Evolutionary conservation across 306 rosid species (phyloP).

Genomic region (Senna siamea): DNA sequence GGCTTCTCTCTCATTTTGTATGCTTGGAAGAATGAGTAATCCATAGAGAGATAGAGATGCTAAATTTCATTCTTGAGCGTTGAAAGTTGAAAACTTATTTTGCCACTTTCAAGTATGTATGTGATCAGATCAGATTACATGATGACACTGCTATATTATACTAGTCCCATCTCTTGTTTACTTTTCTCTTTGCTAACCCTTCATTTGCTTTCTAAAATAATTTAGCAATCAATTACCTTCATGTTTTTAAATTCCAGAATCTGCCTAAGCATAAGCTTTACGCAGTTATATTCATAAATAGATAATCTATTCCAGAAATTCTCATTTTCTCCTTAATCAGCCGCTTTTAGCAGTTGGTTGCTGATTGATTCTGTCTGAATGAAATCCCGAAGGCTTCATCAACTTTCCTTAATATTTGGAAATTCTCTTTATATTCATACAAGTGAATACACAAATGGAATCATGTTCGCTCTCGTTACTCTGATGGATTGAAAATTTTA

Average conservation of each 20-base stretch:
- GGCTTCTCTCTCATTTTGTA: constrained; percentile 81
- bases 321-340: background rate
- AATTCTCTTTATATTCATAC: background rate
- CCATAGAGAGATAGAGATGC: constrained; percentile 16
- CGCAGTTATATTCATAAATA: background rate
- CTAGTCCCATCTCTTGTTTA: background rate
- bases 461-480: background rate
- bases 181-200: background rate
- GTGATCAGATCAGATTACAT: constrained; percentile 43
- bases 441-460: background rate
- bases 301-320: background rate
- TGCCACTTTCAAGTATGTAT: constrained; percentile 34
- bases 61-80: constrained; percentile 16
- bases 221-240: no score
- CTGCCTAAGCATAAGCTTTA: background rate
- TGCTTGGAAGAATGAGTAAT: constrained; percentile 84
- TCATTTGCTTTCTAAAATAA: no score
- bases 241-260: background rate
- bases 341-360: background rate
- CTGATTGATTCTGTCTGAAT: background rate
- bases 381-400: background rate
- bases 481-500: background rate
- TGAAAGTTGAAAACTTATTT: constrained; percentile 22
- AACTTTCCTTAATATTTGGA: background rate
- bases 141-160: constrained; percentile 15